These are phyloP conservation scores for Globisporangium apiculatum DNA, from an alignment of 352 stramenopile genomes.

Conservation along the genomic window DNA sequence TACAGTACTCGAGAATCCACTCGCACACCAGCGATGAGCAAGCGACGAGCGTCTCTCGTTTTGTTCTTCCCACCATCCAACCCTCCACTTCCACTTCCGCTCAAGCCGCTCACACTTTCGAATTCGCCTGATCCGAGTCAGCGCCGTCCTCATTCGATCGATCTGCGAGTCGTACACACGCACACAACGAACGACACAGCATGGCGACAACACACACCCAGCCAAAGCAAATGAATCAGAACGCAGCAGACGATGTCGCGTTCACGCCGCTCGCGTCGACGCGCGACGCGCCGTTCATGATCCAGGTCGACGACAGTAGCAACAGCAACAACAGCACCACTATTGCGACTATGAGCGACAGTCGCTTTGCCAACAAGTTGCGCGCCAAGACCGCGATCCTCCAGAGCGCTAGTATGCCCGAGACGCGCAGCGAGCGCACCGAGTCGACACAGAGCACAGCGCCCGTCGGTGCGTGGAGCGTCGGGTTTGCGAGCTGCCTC, in stretches of 20 bases:
- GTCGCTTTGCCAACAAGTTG: slow-evolving; percentile 3
- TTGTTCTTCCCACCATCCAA: too few species aligned
- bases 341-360: neutral
- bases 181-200: neutral
- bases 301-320: slow-evolving; percentile 4
- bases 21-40: neutral
- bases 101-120: neutral
- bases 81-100: too few species aligned
- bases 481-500: slow-evolving; percentile 2
- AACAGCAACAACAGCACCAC: neutral
- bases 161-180: neutral
- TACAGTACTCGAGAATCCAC: neutral
- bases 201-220: neutral
- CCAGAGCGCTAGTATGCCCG: slow-evolving; percentile 2
- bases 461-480: slow-evolving; percentile 4
- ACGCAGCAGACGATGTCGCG: neutral
- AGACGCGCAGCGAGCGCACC: slow-evolving; percentile 8
- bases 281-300: slow-evolving; percentile 8
- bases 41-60: too few species aligned
- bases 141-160: neutral
- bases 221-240: neutral
- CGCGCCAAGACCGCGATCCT: slow-evolving; percentile 7
- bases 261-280: slow-evolving; percentile 9
- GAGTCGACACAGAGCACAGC: slow-evolving; percentile 8
- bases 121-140: neutral